Base-by-base conservation (phyloP, 1,139 yeast species). In the Trichomonascaceae sp. region DNA sequence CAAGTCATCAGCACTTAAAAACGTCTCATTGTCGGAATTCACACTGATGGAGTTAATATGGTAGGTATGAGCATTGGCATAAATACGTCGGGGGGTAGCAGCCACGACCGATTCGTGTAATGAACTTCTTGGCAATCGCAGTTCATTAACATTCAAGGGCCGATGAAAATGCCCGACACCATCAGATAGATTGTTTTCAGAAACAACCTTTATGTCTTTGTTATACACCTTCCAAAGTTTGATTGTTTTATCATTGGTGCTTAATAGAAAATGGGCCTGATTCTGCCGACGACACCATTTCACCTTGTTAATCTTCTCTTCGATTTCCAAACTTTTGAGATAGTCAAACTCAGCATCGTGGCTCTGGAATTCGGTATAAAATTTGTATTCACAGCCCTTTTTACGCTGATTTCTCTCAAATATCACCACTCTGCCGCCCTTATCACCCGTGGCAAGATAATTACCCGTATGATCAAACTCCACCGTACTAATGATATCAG, bases 271-370 rank as follows among this genome's bases (percentile, higher is more conserved):
- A 66, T 91, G 93, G 13, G 97, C 87, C 69, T 87, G 84, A 71
- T 89, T 91, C 55, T 86, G 85, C 60, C 95, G 83, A 65, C 82
- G 84, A 67, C 96, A 81, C 99, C 99, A 95, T 73, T 90, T 90
- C 70, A 95, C 91, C 74, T 93, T 93, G 75, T 95, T 95, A 70
- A 95, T 95, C 71, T 93, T 93, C 73, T 95, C 99, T 73, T 95
- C 99, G 66, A 95, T 95, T 72, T 95, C 99, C 62, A 95, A 78
- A 39, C 96, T 87, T 73, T 95, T 95, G 63, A 95, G 78, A 73
- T 95, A 95, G 74, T 93, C 99, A 67, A 95, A 95, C 72, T 95
- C 99, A 9, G 99, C 97, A 70, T 95, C 99, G 72, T 95, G 99
- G 68, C 93, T 83, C 75, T 95, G 99, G 70, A 95, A 95, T 71